Conservation (phyloP, 768 basidiomycete genomes). For the Tulasnella sp. region DNA sequence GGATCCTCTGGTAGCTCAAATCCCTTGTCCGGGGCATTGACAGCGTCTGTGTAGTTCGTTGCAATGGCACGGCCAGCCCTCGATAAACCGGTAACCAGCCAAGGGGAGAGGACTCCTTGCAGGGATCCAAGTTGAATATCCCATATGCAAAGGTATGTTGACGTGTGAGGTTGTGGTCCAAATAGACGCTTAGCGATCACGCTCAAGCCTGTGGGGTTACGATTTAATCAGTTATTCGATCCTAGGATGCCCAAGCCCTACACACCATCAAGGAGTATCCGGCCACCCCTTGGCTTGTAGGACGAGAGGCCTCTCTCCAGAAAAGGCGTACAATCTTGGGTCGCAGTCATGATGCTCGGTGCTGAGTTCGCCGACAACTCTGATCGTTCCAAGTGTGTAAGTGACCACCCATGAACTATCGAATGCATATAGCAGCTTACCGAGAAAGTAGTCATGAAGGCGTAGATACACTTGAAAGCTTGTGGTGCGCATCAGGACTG, state of each 20-base stretch:
- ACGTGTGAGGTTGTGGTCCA: conserved; percentile 72
- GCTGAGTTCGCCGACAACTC: conserved; percentile 71
- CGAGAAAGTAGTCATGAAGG: conserved; percentile 82
- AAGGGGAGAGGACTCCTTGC: conserved; percentile 44
- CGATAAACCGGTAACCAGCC: conserved; percentile 39
- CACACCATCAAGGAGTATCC: conserved; percentile 38
- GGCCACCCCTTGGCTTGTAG: neutral
- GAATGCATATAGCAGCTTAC: too few species aligned
- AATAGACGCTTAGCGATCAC: conserved; percentile 79
- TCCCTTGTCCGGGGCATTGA: conserved; percentile 70
- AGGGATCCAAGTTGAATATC: conserved; percentile 64
- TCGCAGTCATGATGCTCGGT: conserved; percentile 43
- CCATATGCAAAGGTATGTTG: conserved; percentile 90
- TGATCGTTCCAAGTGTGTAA: conserved; percentile 23
- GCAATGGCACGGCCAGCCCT: conserved; percentile 49
- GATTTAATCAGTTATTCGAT: neutral
- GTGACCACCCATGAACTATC: too few species aligned
- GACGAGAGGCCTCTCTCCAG: conserved; percentile 13
- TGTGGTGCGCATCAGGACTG: conserved; percentile 45
- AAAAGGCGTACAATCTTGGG: conserved; percentile 29
- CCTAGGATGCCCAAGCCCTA: neutral
- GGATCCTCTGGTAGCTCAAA: conserved; percentile 54
- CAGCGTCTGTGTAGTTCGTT: conserved; percentile 57
- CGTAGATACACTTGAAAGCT: conserved; percentile 66
- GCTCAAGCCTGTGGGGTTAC: conserved; percentile 45